Evolutionary conservation across 2,329 filamentous ascomycete genomes (phyloP).

Genomic region (Pseudopithomyces maydicus): DNA sequence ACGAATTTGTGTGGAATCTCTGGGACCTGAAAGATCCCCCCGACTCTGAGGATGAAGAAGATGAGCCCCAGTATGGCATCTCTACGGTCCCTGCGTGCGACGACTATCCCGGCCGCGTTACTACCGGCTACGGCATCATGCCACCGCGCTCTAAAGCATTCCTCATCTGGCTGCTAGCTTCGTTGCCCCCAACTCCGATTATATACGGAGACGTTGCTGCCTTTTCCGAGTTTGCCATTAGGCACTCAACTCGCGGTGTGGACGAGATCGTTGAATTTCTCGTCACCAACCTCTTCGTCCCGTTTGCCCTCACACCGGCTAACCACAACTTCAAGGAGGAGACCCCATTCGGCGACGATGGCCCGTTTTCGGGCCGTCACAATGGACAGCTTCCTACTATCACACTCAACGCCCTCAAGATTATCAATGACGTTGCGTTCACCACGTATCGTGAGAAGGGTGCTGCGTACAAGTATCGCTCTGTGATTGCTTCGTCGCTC

Average conservation of each 20-base stretch:
- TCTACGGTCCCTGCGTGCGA: conserved; percentile 32
- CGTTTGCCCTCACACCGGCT: conserved; percentile 73
- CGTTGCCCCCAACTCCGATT: conserved; percentile 75
- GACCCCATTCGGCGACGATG: no score
- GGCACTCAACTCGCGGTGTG: conserved; percentile 80
- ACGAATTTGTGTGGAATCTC: conserved; percentile 77
- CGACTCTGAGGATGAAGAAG: conserved; percentile 59
- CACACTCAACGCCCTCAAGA: conserved; percentile 68
- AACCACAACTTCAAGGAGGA: conserved; percentile 60
- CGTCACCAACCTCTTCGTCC: conserved; percentile 78
- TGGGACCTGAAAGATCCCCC: conserved; percentile 83
- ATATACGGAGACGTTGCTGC: conserved; percentile 84
- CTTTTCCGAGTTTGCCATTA: conserved; percentile 85
- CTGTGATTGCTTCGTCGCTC: conserved; percentile 76
- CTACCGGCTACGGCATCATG: conserved; percentile 36
- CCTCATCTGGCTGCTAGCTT: conserved; percentile 80
- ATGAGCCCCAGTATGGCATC: conserved; percentile 27
- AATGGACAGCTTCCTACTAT: conserved; percentile 27
- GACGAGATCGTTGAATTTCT: conserved; percentile 93
- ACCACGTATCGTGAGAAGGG: conserved; percentile 51
- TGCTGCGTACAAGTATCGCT: conserved; percentile 74
- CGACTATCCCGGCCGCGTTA: conserved; percentile 32
- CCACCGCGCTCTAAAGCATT: conserved; percentile 59
- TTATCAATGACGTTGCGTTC: conserved; percentile 79
- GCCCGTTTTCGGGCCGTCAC: no score